Evolutionary conservation across 345 rosid species (phyloP).

Genomic region (Psidium friedrichsthalianum): DNA sequence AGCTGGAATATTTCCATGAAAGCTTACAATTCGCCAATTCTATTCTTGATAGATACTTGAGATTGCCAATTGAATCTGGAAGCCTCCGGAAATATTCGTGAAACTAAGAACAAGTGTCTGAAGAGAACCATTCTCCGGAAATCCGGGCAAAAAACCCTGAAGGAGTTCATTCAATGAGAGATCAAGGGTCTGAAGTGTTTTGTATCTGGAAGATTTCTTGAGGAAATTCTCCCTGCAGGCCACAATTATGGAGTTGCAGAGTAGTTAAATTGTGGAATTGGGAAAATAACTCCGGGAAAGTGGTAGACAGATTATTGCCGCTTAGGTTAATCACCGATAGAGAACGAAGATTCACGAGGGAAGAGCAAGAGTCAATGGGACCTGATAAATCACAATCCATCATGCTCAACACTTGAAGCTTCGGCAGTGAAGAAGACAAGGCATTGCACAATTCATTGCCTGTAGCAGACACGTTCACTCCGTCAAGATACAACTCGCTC

Average conservation of each 20-base stretch:
- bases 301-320: slow-evolving; percentile 6
- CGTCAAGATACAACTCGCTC: slow-evolving; percentile 19
- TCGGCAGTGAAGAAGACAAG: slow-evolving; percentile 5
- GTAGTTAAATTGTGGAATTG: slow-evolving; percentile 6
- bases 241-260: neutral
- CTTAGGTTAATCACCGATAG: slow-evolving; percentile 11
- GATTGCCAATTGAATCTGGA: slow-evolving; percentile 21
- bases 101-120: slow-evolving; percentile 4
- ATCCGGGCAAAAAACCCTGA: slow-evolving; percentile 5
- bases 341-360: neutral
- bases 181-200: slow-evolving; percentile 18
- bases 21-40: slow-evolving; percentile 3
- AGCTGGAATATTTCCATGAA: slow-evolving; percentile 21
- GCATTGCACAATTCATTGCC: slow-evolving; percentile 25
- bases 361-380: slow-evolving; percentile 8
- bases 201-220: slow-evolving; percentile 4
- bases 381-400: slow-evolving; percentile 14
- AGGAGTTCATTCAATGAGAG: slow-evolving; percentile 6
- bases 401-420: slow-evolving; percentile 18
- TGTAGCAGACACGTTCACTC: slow-evolving; percentile 11
- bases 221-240: slow-evolving; percentile 13
- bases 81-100: slow-evolving; percentile 12
- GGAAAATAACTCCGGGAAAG: slow-evolving; percentile 18
- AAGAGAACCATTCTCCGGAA: slow-evolving; percentile 8
- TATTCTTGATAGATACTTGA: slow-evolving; percentile 5